phyloP scores from a whole-genome alignment of 2,329 filamentous ascomycete genomes.

The Penicillium janthinellum region DNA sequence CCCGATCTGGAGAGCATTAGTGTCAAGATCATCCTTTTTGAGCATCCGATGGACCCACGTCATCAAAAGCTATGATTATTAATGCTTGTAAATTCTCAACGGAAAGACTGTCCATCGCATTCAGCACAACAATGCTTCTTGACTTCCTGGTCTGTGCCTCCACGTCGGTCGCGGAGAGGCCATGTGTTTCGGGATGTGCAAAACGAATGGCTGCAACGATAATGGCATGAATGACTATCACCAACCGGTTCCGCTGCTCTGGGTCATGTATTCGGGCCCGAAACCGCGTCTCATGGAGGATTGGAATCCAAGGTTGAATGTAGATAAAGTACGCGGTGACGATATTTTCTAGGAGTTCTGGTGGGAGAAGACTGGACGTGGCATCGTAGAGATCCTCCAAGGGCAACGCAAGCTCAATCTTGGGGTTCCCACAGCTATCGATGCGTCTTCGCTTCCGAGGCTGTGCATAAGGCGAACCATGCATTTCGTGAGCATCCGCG shows the following conservation, averaged over 20 bases:
- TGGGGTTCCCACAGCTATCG: not conserved
- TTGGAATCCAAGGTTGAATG: slow-evolving; percentile 23
- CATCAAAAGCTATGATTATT: slow-evolving; percentile 43
- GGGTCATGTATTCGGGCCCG: slow-evolving; percentile 23
- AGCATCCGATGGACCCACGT: slow-evolving; percentile 33
- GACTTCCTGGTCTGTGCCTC: slow-evolving; percentile 4
- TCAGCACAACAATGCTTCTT: slow-evolving; percentile 18
- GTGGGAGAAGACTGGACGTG: slow-evolving; percentile 1
- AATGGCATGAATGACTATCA: slow-evolving; percentile 41
- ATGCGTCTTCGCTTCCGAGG: not conserved
- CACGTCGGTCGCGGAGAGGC: not conserved
- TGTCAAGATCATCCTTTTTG: not conserved
- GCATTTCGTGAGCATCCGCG: not conserved
- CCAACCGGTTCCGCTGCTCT: slow-evolving; percentile 25
- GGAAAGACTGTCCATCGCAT: slow-evolving; percentile 16
- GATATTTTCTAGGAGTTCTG: slow-evolving; percentile 15
- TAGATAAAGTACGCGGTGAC: slow-evolving; percentile 13
- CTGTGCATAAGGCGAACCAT: not conserved
- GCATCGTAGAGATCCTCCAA: not conserved
- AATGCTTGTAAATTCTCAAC: slow-evolving; percentile 31
- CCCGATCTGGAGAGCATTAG: slow-evolving; percentile 28
- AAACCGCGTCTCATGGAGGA: slow-evolving; percentile 17
- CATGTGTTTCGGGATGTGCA: not conserved
- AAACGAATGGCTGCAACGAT: slow-evolving; percentile 28
- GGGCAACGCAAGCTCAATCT: not conserved